These are phyloP conservation scores for Notholithocarpus densiflorus DNA, from an alignment of 306 rosid species.

Conservation along the genomic window DNA sequence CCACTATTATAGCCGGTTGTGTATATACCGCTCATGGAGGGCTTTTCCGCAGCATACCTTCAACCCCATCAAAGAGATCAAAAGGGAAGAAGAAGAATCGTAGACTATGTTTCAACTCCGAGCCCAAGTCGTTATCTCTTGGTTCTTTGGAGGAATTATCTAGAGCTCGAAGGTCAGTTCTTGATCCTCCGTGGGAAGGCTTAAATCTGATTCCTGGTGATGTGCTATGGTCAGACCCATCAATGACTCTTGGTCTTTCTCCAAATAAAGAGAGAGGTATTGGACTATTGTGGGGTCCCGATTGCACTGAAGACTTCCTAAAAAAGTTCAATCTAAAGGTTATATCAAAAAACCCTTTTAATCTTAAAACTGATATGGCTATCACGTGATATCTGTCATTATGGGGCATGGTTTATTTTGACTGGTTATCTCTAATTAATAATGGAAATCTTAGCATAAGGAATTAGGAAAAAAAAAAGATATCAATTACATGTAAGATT, in stretches of 20 bases:
- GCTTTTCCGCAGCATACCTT: constrained; percentile 63
- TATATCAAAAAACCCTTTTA: background rate
- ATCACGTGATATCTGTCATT: background rate
- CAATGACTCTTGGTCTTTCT: constrained; percentile 67
- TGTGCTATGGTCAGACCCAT: constrained; percentile 94
- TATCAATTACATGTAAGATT: no score
- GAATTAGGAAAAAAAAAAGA: no score
- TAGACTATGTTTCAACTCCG: constrained; percentile 45
- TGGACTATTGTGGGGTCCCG: constrained; percentile 90
- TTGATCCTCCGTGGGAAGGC: constrained; percentile 98
- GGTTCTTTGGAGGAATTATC: constrained; percentile 77
- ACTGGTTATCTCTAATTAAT: background rate
- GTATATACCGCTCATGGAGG: constrained; percentile 93
- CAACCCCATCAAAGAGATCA: constrained; percentile 58
- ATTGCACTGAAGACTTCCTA: constrained; percentile 84
- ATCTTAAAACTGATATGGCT: background rate
- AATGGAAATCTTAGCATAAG: background rate
- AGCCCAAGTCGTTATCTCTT: constrained; percentile 41
- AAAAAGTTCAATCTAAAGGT: constrained; percentile 67
- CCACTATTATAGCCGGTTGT: constrained; percentile 66
- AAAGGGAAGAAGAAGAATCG: constrained; percentile 83
- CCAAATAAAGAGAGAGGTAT: constrained; percentile 87
- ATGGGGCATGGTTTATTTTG: background rate
- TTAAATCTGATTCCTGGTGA: constrained; percentile 86
- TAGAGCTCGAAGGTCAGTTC: constrained; percentile 74